Evolutionary conservation across 208 protist species (phyloP).

Genomic region (Crithidia thermophila): DNA sequence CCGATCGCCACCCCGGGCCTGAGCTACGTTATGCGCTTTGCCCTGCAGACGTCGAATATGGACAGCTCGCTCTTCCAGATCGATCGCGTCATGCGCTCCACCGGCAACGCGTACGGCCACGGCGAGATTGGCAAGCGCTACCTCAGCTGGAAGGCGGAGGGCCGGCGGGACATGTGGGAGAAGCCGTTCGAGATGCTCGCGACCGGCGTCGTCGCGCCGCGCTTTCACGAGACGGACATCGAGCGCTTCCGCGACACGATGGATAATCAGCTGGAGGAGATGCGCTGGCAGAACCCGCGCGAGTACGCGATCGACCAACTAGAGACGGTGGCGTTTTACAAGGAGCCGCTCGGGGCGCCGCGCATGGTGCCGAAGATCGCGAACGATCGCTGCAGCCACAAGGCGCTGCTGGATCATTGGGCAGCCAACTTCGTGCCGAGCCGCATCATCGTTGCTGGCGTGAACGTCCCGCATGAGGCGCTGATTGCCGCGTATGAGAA

Average conservation of each 20-base stretch:
- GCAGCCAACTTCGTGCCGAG: constrained; percentile 63
- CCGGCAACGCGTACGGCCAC: constrained; percentile 76
- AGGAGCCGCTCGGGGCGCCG: constrained; percentile 81
- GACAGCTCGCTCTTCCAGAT: constrained; percentile 86
- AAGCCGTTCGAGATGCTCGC: constrained; percentile 73
- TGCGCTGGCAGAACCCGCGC: constrained; percentile 79
- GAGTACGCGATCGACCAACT: constrained; percentile 76
- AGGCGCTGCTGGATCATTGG: constrained; percentile 79
- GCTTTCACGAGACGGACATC: constrained; percentile 82
- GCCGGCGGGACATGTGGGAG: constrained; percentile 81
- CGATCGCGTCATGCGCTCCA: constrained; percentile 81
- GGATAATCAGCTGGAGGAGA: constrained; percentile 85
- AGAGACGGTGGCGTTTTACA: constrained; percentile 90
- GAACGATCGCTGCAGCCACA: constrained; percentile 81
- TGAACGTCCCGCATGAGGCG: constrained; percentile 83
- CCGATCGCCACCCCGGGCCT: constrained; percentile 70
- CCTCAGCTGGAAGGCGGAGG: constrained; percentile 77
- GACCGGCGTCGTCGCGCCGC: constrained; percentile 74
- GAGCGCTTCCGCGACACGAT: constrained; percentile 90
- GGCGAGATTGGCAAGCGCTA: constrained; percentile 79
- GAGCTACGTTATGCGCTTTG: constrained; percentile 88
- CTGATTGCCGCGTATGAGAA: constrained; percentile 80
- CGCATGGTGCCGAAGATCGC: constrained; percentile 68
- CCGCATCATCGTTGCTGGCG: constrained; percentile 72
- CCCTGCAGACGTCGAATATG: constrained; percentile 87